Base-by-base conservation (phyloP, 768 basidiomycete species). In the Amanita pseudoporphyria region DNA sequence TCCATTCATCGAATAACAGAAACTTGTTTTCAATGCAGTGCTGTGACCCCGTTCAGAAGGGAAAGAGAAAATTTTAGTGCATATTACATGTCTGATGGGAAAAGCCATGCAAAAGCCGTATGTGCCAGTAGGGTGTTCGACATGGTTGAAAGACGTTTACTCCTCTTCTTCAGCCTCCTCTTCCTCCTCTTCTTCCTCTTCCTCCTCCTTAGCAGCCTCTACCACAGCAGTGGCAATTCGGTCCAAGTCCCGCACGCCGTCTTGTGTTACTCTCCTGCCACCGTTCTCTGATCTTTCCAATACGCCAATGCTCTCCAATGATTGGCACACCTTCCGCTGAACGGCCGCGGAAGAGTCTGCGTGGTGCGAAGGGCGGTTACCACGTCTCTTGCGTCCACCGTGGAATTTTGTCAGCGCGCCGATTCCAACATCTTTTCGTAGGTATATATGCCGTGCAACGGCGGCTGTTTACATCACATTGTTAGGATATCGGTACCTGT, bases 391-490 rank as follows among this genome's bases (percentile, higher is more conserved):
- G 65, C 89, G 84, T 56, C 89, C 88, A 67, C 96, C 96, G 72
- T 98, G 93, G 36, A 97, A 86, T 79, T 96, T 98, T 71, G 80
- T 83, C 32, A 96, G 80, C 24, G 87, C 87, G 61, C 92, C 93
- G 56, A 95, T 81, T 61, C 93, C 93, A 60, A 94, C 90, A 64
- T 90, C 87, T 76, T 95, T 94, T 67, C 95, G 90, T 67, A 99
- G 87, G 81, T 99, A 98, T 71, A 97, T 96, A 84, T 97, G 95
- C 63, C 95, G 86, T 71, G 95, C 95, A 61, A 98, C 72, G 56
- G 94, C 90, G 66, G 94, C 94, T 96, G 61, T 37, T 47, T 30
- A 30, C 45, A 24, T 33, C 38, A 45, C 21, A 40, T 36, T n/a
- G 39, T 42, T 38, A 44, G 18, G 2, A 33, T 13, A 35, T 40